These are phyloP conservation scores for Leccinum obscurum DNA, from an alignment of 768 basidiomycete genomes.

Conservation along the genomic window DNA sequence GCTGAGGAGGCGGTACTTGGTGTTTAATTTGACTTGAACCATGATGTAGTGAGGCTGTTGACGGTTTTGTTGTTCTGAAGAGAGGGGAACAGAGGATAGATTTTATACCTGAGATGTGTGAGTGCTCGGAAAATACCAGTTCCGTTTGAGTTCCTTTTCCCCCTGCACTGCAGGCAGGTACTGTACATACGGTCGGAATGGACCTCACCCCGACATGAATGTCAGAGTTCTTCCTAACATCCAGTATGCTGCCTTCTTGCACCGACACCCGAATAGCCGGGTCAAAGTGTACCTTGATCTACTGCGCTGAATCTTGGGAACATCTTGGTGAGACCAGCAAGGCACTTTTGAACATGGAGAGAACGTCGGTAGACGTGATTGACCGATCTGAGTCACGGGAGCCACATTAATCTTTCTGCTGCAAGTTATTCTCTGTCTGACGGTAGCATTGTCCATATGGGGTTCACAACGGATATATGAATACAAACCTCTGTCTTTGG, in stretches of 20 bases:
- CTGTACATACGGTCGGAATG: neutral
- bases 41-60: neutral
- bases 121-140: neutral
- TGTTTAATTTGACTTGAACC: neutral
- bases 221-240: neutral
- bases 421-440: too few species aligned
- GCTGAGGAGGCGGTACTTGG: neutral
- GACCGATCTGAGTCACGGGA: too few species aligned
- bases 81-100: neutral
- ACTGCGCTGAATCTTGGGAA: too few species aligned
- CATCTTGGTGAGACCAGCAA: too few species aligned
- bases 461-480: too few species aligned
- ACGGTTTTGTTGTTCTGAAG: neutral
- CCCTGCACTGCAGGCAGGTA: neutral
- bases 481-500: too few species aligned
- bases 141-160: slow-evolving; percentile 32
- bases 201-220: neutral
- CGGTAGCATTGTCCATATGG: too few species aligned
- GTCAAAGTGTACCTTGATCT: neutral
- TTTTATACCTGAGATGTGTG: neutral
- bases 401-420: too few species aligned
- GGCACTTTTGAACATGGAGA: too few species aligned
- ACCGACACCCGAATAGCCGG: neutral
- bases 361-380: too few species aligned
- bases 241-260: neutral